A percentile compares a stretch with the other conserved stretches of the same genome.
These are phyloP conservation scores for Thalassiosira hispida DNA, from an alignment of 352 stramenopile species.

Conservation along the genomic window DNA sequence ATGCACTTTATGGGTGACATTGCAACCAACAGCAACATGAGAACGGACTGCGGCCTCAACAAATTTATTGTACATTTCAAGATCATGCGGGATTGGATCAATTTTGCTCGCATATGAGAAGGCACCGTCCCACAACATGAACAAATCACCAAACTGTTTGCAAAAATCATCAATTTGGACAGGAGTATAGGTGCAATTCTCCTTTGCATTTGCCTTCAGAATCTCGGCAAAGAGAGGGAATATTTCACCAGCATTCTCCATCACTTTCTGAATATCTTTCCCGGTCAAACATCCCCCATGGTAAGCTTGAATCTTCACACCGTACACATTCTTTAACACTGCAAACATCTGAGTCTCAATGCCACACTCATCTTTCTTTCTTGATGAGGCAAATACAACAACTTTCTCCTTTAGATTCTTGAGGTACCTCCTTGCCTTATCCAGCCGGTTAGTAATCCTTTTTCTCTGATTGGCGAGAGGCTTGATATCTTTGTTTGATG, in stretches of 20 bases:
- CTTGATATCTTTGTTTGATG: background rate
- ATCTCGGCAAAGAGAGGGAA: conserved; percentile 13
- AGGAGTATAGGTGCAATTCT: background rate
- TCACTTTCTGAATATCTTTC: conserved; percentile 20
- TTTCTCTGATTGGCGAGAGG: background rate
- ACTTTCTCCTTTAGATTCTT: background rate
- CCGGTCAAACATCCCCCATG: conserved; percentile 14
- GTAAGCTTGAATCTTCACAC: conserved; percentile 12
- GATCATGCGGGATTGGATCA: background rate
- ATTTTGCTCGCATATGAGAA: conserved; percentile 18
- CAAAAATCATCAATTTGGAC: conserved; percentile 2
- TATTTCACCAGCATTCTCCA: conserved; percentile 14
- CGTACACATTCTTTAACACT: conserved; percentile 3
- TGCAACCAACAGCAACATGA: conserved; percentile 5
- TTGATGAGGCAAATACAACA: background rate
- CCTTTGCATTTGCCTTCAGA: background rate
- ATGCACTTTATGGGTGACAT: conserved; percentile 11
- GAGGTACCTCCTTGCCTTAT: background rate
- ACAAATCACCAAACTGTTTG: conserved; percentile 3
- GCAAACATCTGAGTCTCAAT: conserved; percentile 5
- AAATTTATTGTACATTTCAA: conserved; percentile 14
- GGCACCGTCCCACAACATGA: conserved; percentile 18
- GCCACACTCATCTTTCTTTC: background rate
- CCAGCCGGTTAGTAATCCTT: background rate
- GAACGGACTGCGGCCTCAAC: background rate